Conservation (phyloP, 2,329 filamentous ascomycete species). For the Aspergillus proliferans region DNA sequence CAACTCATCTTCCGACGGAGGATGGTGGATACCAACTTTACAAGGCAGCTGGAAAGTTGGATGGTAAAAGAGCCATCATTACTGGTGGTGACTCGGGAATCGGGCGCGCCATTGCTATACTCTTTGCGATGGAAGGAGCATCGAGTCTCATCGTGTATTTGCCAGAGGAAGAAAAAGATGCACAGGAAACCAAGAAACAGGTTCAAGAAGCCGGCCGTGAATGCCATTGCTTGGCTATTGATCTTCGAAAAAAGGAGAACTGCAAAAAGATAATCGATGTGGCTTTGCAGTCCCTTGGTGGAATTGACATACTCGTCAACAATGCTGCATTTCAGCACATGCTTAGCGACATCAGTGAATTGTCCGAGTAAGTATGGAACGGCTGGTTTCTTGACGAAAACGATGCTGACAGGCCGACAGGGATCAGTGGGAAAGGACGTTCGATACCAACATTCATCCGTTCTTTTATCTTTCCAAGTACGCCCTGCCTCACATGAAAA, state of each 20-base stretch:
- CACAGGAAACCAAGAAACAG: conserved; percentile 63
- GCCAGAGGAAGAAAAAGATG: conserved; percentile 69
- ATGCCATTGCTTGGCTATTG: conserved; percentile 58
- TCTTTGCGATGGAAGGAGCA: conserved; percentile 77
- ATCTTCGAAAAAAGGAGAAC: conserved; percentile 60
- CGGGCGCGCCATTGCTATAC: conserved; percentile 65
- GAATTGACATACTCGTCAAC: conserved; percentile 62
- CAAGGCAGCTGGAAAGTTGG: conserved; percentile 67
- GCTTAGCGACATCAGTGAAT: conserved; percentile 62
- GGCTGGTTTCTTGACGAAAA: neutral
- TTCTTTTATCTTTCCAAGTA: conserved; percentile 79
- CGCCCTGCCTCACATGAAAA: conserved; percentile 64
- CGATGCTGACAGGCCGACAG: conserved; percentile 28
- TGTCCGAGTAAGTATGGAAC: conserved; percentile 54
- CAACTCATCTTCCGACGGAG: conserved; percentile 60
- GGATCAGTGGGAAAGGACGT: conserved; percentile 73
- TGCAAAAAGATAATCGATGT: conserved; percentile 65
- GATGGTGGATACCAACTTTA: conserved; percentile 65
- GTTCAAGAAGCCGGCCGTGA: conserved; percentile 63
- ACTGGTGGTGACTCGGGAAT: conserved; percentile 78
- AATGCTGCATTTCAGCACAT: conserved; percentile 73
- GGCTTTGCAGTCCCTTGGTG: conserved; percentile 59
- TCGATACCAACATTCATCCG: conserved; percentile 76
- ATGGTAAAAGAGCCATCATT: conserved; percentile 69
- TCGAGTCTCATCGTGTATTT: conserved; percentile 68